Percentiles rank a stretch among this genome's conserved stretches.
Evolutionary conservation across 1,139 yeast species (phyloP).

Genomic region (Entelexis sorbosivorans): DNA sequence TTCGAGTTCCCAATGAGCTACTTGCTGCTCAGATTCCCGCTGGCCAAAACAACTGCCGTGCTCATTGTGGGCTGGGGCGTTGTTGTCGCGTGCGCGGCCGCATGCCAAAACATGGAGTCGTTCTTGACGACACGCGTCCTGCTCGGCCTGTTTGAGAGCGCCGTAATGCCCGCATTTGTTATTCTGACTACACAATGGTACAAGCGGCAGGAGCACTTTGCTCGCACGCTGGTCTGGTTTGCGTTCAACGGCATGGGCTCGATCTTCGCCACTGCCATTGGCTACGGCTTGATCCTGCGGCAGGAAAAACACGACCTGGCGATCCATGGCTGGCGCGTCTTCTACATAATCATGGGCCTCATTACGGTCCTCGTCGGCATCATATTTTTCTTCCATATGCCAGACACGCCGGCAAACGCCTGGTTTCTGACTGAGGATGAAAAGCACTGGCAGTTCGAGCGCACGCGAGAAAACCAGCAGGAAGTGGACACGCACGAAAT

Average conservation of each 20-base stretch:
- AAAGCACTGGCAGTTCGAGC: slow-evolving; percentile 39
- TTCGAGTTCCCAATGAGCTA: slow-evolving; percentile 38
- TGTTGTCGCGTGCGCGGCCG: slow-evolving; percentile 35
- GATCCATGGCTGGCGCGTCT: slow-evolving; percentile 34
- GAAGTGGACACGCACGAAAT: slow-evolving; percentile 46
- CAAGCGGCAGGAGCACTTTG: slow-evolving; percentile 16
- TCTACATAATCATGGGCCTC: slow-evolving; percentile 39
- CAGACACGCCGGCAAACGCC: slow-evolving; percentile 36
- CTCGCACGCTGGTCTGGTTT: slow-evolving; percentile 23
- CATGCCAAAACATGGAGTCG: slow-evolving; percentile 31
- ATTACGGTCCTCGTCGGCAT: slow-evolving; percentile 39
- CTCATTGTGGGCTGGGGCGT: slow-evolving; percentile 40
- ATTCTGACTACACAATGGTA: slow-evolving; percentile 32
- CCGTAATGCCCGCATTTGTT: slow-evolving; percentile 49
- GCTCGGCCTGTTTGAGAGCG: slow-evolving; percentile 47
- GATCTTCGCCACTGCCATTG: slow-evolving; percentile 22
- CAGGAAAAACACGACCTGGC: slow-evolving; percentile 24
- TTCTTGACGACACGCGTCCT: slow-evolving; percentile 42
- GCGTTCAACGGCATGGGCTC: slow-evolving; percentile 24
- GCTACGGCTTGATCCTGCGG: slow-evolving; percentile 24
- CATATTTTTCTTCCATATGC: slow-evolving; percentile 37
- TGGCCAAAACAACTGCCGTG: slow-evolving; percentile 18
- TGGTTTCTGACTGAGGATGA: slow-evolving; percentile 44
- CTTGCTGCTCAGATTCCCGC: slow-evolving; percentile 31
- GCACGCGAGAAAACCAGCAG: slow-evolving; percentile 39